Percentiles rank a stretch among this genome's conserved stretches.
phyloP scores from a whole-genome alignment of 768 basidiomycete genomes.

The Trametopsis cervina region DNA sequence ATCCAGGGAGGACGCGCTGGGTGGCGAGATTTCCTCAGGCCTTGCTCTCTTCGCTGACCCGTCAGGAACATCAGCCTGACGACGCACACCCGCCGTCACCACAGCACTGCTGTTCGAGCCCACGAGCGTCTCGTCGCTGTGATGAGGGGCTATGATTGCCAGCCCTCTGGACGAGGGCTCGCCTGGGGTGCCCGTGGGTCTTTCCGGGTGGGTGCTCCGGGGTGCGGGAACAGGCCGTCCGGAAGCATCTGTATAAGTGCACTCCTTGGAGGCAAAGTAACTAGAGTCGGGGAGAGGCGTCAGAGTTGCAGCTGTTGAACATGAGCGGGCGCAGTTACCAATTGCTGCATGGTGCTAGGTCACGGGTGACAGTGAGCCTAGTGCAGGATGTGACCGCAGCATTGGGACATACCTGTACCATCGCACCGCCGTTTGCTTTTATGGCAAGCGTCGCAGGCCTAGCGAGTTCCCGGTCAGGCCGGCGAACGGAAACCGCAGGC shows the following conservation, averaged over 20 bases:
- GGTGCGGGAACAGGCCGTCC: constrained; percentile 76
- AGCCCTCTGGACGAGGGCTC: neutral
- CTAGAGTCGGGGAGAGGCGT: constrained; percentile 33
- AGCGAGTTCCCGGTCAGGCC: too few species aligned
- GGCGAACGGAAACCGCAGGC: too few species aligned
- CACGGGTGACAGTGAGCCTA: too few species aligned
- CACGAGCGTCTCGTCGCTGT: too few species aligned
- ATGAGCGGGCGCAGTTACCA: constrained; percentile 39
- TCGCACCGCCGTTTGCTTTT: constrained; percentile 82
- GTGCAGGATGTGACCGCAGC: constrained; percentile 2
- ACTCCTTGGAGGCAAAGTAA: constrained; percentile 75
- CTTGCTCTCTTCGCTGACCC: constrained; percentile 5
- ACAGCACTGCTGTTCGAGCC: too few species aligned
- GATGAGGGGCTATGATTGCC: too few species aligned
- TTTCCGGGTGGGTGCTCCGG: constrained; percentile 17
- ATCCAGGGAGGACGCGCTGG: constrained; percentile 6
- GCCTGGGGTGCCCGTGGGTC: neutral
- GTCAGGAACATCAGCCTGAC: constrained; percentile 7
- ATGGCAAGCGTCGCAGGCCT: constrained; percentile 80
- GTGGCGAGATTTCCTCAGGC: constrained; percentile 2
- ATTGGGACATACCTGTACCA: constrained; percentile 53
- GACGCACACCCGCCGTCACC: neutral
- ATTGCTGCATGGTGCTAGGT: constrained; percentile 70
- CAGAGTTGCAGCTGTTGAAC: constrained; percentile 8
- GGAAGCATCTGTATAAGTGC: constrained; percentile 73